Evolutionary conservation across 1,284 basidiomycete genomes (phyloP).

Genomic region (Ganoderma boninense): DNA sequence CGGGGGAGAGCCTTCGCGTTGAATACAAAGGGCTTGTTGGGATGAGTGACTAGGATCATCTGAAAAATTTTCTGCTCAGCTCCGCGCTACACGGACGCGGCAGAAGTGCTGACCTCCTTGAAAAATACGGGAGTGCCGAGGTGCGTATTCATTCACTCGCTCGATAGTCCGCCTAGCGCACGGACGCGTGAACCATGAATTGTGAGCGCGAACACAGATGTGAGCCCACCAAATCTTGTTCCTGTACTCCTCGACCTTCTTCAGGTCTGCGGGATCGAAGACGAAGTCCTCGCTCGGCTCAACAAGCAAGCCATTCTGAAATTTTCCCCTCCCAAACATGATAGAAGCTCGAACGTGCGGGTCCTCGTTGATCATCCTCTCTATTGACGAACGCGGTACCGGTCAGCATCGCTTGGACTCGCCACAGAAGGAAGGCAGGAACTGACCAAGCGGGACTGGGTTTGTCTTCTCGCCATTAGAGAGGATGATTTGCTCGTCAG

Average conservation of each 20-base stretch:
- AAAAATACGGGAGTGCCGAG: constrained; percentile 52
- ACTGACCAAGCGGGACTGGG: constrained; percentile 9
- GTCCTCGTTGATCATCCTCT: constrained; percentile 48
- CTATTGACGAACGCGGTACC: constrained; percentile 30
- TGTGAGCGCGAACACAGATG: neutral
- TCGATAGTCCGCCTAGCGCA: constrained; percentile 46
- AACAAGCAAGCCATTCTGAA: constrained; percentile 52
- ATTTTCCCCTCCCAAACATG: constrained; percentile 52
- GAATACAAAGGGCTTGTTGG: constrained; percentile 45
- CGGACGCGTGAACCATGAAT: neutral
- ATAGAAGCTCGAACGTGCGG: constrained; percentile 43
- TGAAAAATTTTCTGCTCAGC: constrained; percentile 20
- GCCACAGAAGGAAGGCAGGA: neutral
- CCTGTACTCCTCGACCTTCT: constrained; percentile 41
- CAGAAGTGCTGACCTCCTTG: constrained; percentile 38
- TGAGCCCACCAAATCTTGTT: constrained; percentile 44
- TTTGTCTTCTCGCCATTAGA: constrained; percentile 17
- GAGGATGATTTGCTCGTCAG: constrained; percentile 39
- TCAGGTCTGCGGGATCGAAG: constrained; percentile 43
- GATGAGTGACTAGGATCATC: constrained; percentile 46
- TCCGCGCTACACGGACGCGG: neutral
- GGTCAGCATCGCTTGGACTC: neutral
- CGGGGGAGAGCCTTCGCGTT: constrained; percentile 47
- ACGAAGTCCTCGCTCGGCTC: constrained; percentile 43
- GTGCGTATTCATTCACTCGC: constrained; percentile 49